Evolutionary conservation across 768 basidiomycete genomes (phyloP).

Genomic region (Suillus ampliporus): DNA sequence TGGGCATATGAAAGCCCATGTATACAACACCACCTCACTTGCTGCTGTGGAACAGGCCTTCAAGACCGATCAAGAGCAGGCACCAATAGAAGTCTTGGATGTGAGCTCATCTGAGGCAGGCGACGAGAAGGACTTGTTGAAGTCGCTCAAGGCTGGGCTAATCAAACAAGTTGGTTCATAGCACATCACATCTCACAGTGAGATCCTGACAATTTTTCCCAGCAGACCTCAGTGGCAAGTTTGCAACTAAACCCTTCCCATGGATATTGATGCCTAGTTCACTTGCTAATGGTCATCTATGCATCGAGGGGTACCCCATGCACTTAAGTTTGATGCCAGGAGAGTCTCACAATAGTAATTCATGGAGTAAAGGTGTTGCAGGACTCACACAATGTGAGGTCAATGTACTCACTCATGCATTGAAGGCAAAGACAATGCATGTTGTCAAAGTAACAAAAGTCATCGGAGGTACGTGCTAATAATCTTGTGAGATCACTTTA

Average conservation of each 20-base stretch:
- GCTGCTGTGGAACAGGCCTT: background rate
- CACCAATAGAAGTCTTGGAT: background rate
- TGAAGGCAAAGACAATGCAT: background rate
- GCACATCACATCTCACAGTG: background rate
- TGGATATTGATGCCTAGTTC: background rate
- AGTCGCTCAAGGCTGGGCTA: background rate
- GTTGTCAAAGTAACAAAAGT: background rate
- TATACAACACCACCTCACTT: slow-evolving; percentile 1
- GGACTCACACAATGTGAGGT: background rate
- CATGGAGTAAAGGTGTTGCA: background rate
- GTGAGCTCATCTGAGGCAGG: background rate
- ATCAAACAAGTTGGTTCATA: background rate
- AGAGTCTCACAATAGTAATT: background rate
- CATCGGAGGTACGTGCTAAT: background rate
- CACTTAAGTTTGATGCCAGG: background rate
- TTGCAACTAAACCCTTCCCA: background rate
- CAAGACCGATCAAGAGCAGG: background rate
- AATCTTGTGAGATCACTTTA: background rate
- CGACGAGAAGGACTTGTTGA: background rate
- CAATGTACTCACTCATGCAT: background rate
- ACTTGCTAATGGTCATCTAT: background rate
- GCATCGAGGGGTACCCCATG: background rate
- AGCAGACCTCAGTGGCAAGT: background rate
- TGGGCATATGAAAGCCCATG: slow-evolving; percentile 14
- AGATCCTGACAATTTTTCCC: background rate